Evolutionary conservation across 148 eudicot genomes (phyloP).

Genomic region (Persicaria maculosa): DNA sequence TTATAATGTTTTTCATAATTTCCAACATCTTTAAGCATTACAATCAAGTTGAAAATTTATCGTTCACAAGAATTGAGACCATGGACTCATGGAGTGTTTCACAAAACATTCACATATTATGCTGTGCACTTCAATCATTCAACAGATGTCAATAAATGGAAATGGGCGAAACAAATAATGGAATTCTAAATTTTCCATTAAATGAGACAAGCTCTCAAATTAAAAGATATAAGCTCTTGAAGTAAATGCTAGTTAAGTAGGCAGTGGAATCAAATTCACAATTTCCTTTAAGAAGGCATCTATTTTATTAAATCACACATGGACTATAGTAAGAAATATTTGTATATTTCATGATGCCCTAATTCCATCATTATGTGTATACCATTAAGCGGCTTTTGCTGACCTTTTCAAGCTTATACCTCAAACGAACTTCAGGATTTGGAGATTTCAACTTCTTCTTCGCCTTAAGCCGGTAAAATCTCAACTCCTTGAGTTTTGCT

Average conservation of each 20-base stretch:
- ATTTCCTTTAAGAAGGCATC: neutral
- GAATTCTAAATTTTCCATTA: no score
- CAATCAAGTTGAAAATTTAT: no score
- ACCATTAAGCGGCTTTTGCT: neutral
- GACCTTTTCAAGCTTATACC: slow-evolving; percentile 92
- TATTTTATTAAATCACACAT: neutral
- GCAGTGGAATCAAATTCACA: neutral
- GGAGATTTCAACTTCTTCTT: slow-evolving; percentile 91
- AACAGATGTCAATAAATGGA: no score
- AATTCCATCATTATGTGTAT: neutral
- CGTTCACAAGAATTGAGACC: no score
- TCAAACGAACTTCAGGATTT: slow-evolving; percentile 85
- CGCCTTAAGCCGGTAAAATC: slow-evolving; percentile 76
- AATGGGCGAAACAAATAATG: no score
- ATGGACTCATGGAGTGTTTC: no score
- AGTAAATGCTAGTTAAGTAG: neutral
- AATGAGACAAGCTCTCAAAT: neutral
- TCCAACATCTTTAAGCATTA: neutral
- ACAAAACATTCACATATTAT: no score
- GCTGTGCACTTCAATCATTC: no score
- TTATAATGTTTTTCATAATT: neutral
- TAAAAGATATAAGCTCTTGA: neutral
- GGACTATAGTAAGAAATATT: neutral
- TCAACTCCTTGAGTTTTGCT: slow-evolving; percentile 68
- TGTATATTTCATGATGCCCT: neutral